A percentile compares a stretch with the other conserved stretches of the same genome.
Evolutionary conservation across 352 stramenopile genomes (phyloP).

Genomic region (Phytopythium boreale): DNA sequence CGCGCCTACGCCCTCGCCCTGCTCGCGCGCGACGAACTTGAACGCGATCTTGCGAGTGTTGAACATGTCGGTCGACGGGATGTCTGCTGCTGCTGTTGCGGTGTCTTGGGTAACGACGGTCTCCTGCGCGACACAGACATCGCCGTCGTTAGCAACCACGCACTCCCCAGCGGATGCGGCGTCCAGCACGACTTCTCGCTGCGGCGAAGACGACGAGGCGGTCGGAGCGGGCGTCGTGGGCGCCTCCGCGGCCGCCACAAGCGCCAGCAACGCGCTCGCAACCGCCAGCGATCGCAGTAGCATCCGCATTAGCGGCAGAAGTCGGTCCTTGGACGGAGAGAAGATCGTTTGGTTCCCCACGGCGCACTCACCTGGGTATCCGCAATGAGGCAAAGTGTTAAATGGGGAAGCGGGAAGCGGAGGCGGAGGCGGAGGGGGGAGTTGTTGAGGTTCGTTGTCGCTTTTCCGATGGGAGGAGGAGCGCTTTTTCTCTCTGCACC

Average conservation of each 20-base stretch:
- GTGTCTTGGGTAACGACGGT: neutral
- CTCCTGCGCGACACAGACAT: constrained; percentile 5
- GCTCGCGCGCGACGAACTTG: constrained; percentile 35
- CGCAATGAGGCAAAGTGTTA: neutral
- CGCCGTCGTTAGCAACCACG: neutral
- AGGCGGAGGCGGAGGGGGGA: neutral
- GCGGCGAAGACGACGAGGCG: neutral
- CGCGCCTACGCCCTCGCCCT: constrained; percentile 36
- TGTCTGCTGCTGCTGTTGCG: neutral
- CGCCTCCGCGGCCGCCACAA: neutral
- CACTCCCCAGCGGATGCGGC: neutral
- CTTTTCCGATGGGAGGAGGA: neutral
- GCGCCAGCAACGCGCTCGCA: constrained; percentile 1
- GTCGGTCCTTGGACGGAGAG: neutral
- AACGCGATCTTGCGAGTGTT: constrained; percentile 18
- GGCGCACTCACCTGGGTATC: neutral
- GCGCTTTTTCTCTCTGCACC: too few species aligned
- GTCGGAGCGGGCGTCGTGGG: neutral
- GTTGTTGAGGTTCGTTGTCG: too few species aligned
- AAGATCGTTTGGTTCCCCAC: neutral
- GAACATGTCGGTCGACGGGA: constrained; percentile 17
- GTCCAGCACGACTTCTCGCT: neutral
- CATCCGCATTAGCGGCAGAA: neutral
- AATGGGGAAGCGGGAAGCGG: neutral
- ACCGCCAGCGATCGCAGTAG: neutral